Evolutionary conservation across 805 yeast genomes (phyloP).

Genomic region (Yamadazyma phyllophila): DNA sequence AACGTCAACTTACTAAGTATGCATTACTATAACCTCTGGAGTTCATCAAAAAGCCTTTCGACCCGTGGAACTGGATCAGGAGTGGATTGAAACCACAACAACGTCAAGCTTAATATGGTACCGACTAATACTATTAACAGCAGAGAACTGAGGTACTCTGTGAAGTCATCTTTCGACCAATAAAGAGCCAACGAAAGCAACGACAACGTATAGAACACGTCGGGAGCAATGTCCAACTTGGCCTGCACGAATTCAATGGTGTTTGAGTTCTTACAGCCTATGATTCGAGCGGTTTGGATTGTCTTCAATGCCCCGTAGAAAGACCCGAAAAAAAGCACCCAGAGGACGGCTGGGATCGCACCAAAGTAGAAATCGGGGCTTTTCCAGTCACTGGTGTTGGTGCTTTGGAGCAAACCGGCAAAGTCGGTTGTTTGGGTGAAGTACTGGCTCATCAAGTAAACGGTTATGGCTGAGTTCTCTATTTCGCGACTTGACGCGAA

Average conservation of each 20-base stretch:
- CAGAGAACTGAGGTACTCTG: not conserved
- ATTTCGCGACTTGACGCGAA: not conserved
- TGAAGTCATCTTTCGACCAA: conserved; percentile 1
- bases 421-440: not conserved
- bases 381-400: not conserved
- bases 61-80: not conserved
- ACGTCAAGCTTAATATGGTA: not conserved
- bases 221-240: not conserved
- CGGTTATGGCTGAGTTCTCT: not conserved
- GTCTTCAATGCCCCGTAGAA: not conserved
- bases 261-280: not conserved
- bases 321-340: not conserved
- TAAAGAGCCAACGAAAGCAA: conserved; percentile 1
- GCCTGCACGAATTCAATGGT: conserved; percentile 1
- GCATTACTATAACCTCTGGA: not conserved
- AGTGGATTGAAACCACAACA: conserved; percentile 1
- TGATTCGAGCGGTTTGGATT: not conserved
- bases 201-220: not conserved
- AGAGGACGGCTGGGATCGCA: not conserved
- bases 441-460: not conserved
- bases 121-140: not conserved
- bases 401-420: not conserved
- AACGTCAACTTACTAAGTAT: too few relatives aligned
- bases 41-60: not conserved
- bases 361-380: not conserved